Evolutionary conservation across 257 asterid species (phyloP), one percentile per base, ranked within the genome.

Genomic region (Fraxinus quadrangulata): DNA sequence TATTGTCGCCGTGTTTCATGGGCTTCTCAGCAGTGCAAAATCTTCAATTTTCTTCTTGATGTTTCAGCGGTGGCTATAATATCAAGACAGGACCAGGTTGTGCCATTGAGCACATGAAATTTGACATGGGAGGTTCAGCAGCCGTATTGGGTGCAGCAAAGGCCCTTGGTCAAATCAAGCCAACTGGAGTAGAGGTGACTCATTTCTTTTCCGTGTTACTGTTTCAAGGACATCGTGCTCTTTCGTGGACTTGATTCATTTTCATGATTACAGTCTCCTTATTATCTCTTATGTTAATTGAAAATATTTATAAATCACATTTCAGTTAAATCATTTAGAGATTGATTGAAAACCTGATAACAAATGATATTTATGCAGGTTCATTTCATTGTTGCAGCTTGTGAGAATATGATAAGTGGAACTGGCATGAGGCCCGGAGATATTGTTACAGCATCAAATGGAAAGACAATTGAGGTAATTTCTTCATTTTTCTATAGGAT

Each of bases 51-150:
- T 72, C 42, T 69, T 63, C 56, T 31, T 40, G 54, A 33, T 71
- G 31, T 63, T 69, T 31, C 91, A 96, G 99, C 79, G 99, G 98
- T 59, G 99, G 99, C 88, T 96, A 96, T 92, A 96, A 96, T 81
- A 96, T 96, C 84, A 96, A 96, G 88, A 90, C 99, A 0, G 99
- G 99, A 67, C 85, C 99, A 5, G 97, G 98, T 75, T 88, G 95
- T 72, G 75, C 81, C 49, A 96, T 96, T 86, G 99, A 96, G 86
- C 88, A 90, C 73, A 96, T 96, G 99, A 96, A 96, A 79, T 84
- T 89, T 85, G 99, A 96, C 83, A 93, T 96, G 99, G 99, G 97
- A 54, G 99, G 98, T 79, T 90, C 99, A 33, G 99, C 97, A 36
- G 98, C 97, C 19, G 99, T 96, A 8, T 77, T 96, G 26, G 99